Conservation (phyloP, 176 grass and related monocot genomes). For the Zoysia pacifica region DNA sequence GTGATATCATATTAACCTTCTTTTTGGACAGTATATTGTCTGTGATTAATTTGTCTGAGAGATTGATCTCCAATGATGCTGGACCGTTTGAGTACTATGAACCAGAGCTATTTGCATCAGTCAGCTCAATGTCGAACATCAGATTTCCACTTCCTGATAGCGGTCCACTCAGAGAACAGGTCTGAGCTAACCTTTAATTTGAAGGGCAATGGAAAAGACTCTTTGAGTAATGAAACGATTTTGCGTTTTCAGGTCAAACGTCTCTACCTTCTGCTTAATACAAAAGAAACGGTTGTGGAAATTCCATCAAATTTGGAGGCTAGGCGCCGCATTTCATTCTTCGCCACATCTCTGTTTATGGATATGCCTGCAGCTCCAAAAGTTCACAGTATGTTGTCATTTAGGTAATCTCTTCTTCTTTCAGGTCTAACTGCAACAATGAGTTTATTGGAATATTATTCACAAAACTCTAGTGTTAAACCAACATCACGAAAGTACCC, state of each 20-base stretch:
- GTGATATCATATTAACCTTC: constrained; percentile 31
- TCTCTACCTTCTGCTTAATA: constrained; percentile 71
- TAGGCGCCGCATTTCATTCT: constrained; percentile 79
- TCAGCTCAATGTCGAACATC: constrained; percentile 45
- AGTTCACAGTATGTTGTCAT: constrained; percentile 90
- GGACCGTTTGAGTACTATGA: constrained; percentile 48
- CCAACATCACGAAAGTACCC: not conserved
- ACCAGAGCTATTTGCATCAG: constrained; percentile 83
- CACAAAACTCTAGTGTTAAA: not conserved
- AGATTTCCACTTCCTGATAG: constrained; percentile 62
- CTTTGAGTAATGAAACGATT: constrained; percentile 12
- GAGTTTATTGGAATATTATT: not conserved
- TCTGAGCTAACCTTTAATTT: constrained; percentile 43
- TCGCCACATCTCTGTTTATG: constrained; percentile 96
- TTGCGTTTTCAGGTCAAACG: constrained; percentile 74
- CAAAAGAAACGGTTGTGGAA: constrained; percentile 80
- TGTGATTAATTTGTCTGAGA: constrained; percentile 59
- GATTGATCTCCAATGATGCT: constrained; percentile 48
- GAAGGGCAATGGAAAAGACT: not conserved
- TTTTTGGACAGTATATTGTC: constrained; percentile 66
- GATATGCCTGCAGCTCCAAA: constrained; percentile 87
- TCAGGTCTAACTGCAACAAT: not conserved
- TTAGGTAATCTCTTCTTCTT: constrained; percentile 61
- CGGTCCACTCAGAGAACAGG: constrained; percentile 75
- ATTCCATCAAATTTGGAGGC: constrained; percentile 88